Evolutionary conservation across 2,329 filamentous ascomycete species (phyloP), one percentile per base, ranked within the genome.

Genomic region (Aureobasidium namibiae): DNA sequence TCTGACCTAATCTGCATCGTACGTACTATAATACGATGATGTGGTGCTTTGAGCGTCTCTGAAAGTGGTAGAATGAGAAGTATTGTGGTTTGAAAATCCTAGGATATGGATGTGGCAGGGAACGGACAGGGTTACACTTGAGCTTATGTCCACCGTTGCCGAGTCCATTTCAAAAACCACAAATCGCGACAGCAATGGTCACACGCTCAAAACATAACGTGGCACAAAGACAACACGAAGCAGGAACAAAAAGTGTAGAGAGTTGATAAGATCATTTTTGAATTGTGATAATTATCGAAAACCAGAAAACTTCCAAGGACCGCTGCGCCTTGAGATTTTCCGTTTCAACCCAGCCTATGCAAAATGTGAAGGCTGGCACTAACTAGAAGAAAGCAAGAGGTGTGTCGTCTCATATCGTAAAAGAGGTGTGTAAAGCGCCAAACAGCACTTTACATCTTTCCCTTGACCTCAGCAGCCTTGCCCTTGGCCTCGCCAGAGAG

Each of bases 401-500:
- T 34, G 26, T 49, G 48, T 52, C 48, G 48, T 52, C 48, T 38
- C 48, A 26, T 52, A 52, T 52, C 33, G 8, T 52, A 29, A 54
- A 39, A 16, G 11, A n/a, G 9, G 49, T 10, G 24, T 31, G 18
- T 23, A 3, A 7, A 10, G 49, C 7, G 4, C 18, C 13, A 23
- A 52, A 23, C 34, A 42, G 36, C n/a, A n/a, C 21, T 53, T 58
- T 58, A 63, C 53, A 64, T 61, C 62, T 67, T 65, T 11, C 65
- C 65, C 52, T 64, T 61, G 39, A 66, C 21, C 61, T 68, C 66
- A 38, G 67, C 71, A 29, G 70, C 72, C 62, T 69, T 74, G 53
- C 74, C 70, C 66, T 73, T 71, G 38, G 72, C 73, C 65, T 75
- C 64, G 13, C 69, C 71, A 4, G 65, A 64, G 29, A 72, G 60